Evolutionary conservation across 352 stramenopile genomes (phyloP).

Genomic region (Phytophthora boehmeriae): DNA sequence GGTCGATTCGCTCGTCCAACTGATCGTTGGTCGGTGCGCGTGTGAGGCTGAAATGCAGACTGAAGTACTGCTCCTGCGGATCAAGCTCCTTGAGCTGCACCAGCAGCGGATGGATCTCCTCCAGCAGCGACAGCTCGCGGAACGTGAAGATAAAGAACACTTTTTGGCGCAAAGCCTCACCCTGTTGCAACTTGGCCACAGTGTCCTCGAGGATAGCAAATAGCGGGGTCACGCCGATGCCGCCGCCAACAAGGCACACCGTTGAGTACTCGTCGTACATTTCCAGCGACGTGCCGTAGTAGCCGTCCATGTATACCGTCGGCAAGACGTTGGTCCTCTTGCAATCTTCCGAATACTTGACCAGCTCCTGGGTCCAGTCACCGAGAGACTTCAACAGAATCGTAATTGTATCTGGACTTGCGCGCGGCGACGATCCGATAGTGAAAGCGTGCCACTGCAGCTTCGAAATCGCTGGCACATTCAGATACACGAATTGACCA

Average conservation of each 20-base stretch:
- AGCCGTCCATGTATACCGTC: conserved; percentile 55
- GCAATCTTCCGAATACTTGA: conserved; percentile 41
- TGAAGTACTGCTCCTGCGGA: conserved; percentile 25
- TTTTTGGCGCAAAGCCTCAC: conserved; percentile 20
- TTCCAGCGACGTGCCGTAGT: conserved; percentile 50
- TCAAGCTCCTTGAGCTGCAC: conserved; percentile 36
- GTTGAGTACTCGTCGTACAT: conserved; percentile 45
- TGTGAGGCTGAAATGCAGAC: conserved; percentile 41
- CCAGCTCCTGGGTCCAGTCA: conserved; percentile 49
- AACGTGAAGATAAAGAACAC: conserved; percentile 56
- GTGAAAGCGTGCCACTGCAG: conserved; percentile 48
- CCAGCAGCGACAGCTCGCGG: conserved; percentile 43
- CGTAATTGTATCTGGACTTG: conserved; percentile 34
- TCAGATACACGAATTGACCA: conserved; percentile 40
- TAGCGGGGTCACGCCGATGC: conserved; percentile 53
- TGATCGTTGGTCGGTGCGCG: conserved; percentile 17
- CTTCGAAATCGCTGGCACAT: conserved; percentile 38
- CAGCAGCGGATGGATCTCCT: conserved; percentile 49
- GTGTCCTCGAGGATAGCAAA: conserved; percentile 58
- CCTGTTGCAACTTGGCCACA: conserved; percentile 18
- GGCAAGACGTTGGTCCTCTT: conserved; percentile 25
- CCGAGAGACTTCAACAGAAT: conserved; percentile 52
- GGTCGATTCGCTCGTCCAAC: conserved; percentile 34
- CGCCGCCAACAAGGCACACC: conserved; percentile 45
- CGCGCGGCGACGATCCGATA: conserved; percentile 36